Evolutionary conservation across 129 eudicot genomes (phyloP), one percentile per base, ranked within the genome.

Genomic region (Smallanthus sonchifolius): DNA sequence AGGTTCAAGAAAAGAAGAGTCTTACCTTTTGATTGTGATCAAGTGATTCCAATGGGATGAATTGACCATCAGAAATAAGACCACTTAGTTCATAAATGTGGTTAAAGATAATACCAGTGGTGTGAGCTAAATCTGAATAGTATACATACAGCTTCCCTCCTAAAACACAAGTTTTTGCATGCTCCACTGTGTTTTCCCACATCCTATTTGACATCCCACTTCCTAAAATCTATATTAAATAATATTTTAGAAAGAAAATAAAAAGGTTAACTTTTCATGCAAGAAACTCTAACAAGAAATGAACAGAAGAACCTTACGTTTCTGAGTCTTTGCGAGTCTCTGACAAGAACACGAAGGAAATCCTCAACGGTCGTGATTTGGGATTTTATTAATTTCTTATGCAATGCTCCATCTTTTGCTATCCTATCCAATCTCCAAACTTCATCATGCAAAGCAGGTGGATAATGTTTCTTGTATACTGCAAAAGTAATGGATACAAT

Each of bases 381-480:
- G 19, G 85, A 65, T 49, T 81, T 84, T 67, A 81, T 75, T 74
- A 84, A 65, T 60, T 84, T 84, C 83, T 84, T 84, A 64, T 84
- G 88, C 72, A 84, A 47, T 37, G 88, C 88, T 19, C 88, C 88
- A 42, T 84, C 88, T 40, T 84, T 84, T 1, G 88, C 88, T 77
- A 84, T 84, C 70, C 88, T 84, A 74, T 84, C 88, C 81, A 84
- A 77, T 70, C 88, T 81, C 88, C 88, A 84, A 69, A 84, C 88
- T 69, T 84, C 88, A 74, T 84, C 88, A 39, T 84, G 85, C 77
- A 84, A 78, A 69, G 81, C 85, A 68, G 88, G 88, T 4, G 88
- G 88, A 78, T 84, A 84, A 78, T 84, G 88, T 75, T 84, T 84
- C 73, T 84, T 84, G 83, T 84, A 84, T 59, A 84, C 88, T 84